Conservation (phyloP, 2,329 filamentous ascomycete species). For the Boeremia exigua region DNA sequence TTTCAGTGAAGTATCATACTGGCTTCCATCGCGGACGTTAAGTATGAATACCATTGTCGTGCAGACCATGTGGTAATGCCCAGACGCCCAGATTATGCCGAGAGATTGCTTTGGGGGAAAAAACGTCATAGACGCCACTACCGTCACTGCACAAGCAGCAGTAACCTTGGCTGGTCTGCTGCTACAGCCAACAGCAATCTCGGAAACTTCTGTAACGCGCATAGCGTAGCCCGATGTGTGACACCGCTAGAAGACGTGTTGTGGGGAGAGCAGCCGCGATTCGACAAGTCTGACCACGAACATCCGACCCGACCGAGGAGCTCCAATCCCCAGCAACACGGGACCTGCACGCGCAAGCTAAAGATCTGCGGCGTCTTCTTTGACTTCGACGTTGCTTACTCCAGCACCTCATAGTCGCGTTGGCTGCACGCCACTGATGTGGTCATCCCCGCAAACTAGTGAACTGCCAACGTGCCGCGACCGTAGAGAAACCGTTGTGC, state of each 20-base stretch:
- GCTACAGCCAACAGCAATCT: conserved; percentile 26
- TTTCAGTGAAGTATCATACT: not conserved
- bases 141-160: conserved; percentile 21
- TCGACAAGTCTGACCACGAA: conserved; percentile 24
- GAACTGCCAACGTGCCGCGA: conserved; percentile 14
- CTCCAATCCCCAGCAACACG: conserved; percentile 10
- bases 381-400: conserved; percentile 5
- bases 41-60: conserved; percentile 23
- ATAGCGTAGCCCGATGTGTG: conserved; percentile 28
- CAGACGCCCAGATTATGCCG: conserved; percentile 27
- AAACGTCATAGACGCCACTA: conserved; percentile 34
- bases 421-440: conserved; percentile 15
- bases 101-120: conserved; percentile 20
- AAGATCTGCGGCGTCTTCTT: conserved; percentile 5
- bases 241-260: conserved; percentile 25
- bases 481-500: conserved; percentile 6
- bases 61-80: conserved; percentile 31
- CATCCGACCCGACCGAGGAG: conserved; percentile 16
- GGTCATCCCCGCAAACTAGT: conserved; percentile 14
- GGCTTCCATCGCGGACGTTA: conserved; percentile 19
- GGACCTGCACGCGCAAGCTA: conserved; percentile 7
- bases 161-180: conserved; percentile 21
- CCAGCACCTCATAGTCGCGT: not conserved
- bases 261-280: conserved; percentile 27
- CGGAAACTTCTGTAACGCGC: conserved; percentile 16